phyloP scores from a whole-genome alignment of 2,329 filamentous ascomycete species.

The Talaromyces sp. region DNA sequence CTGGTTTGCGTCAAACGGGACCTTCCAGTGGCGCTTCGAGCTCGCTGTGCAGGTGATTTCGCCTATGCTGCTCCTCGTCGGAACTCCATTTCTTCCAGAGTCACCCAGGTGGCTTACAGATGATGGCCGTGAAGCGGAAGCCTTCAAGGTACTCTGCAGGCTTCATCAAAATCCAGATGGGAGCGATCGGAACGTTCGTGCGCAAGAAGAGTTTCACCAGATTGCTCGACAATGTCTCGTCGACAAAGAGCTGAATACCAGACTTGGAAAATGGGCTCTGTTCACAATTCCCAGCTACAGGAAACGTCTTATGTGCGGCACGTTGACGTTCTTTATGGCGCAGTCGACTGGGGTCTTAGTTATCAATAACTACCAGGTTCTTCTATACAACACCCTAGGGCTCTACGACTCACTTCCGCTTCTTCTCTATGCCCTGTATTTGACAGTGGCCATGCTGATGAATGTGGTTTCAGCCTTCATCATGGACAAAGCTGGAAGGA shows the following conservation, averaged over 20 bases:
- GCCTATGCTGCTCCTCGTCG: neutral
- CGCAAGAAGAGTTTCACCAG: neutral
- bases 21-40: neutral
- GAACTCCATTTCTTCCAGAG: constrained; percentile 5
- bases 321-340: neutral
- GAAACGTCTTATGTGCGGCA: neutral
- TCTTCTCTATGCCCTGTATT: neutral
- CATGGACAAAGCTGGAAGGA: neutral
- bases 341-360: neutral
- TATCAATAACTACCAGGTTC: neutral
- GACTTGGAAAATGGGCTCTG: neutral
- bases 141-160: neutral
- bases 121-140: neutral
- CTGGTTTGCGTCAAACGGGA: neutral
- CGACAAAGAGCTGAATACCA: no score
- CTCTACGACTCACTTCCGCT: neutral
- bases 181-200: neutral
- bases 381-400: neutral
- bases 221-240: neutral
- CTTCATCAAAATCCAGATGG: constrained; percentile 34
- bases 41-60: neutral
- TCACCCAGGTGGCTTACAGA: constrained; percentile 9
- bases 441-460: neutral
- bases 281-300: neutral
- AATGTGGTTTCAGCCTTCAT: neutral